Conservation (phyloP, 2,329 filamentous ascomycete genomes). For the Chalaropsis thielavioides region DNA sequence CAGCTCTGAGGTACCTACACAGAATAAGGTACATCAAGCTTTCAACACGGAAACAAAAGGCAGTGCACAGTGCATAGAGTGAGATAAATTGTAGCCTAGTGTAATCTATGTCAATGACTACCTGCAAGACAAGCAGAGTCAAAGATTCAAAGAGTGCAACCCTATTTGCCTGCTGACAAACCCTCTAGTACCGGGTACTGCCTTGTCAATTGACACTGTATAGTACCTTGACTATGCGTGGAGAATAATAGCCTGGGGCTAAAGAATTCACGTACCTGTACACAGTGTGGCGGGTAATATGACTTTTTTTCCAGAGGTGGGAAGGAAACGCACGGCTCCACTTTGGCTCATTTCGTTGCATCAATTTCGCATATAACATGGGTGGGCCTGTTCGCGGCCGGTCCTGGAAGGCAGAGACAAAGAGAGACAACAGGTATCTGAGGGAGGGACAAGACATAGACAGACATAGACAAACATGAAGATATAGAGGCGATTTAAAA, state of each 20-base stretch:
- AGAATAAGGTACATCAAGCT: too few species aligned
- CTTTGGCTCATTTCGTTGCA: slow-evolving; percentile 1
- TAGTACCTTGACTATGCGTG: not conserved
- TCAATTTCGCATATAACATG: slow-evolving; percentile 4
- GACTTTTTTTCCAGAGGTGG: not conserved
- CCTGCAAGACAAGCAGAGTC: too few species aligned
- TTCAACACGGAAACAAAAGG: too few species aligned
- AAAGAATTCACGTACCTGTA: not conserved
- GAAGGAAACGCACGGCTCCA: not conserved
- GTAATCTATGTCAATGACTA: too few species aligned
- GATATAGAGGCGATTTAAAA: too few species aligned
- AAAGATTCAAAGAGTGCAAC: too few species aligned
- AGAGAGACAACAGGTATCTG: not conserved
- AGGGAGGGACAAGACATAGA: not conserved
- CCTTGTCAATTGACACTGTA: not conserved
- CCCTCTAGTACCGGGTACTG: too few species aligned
- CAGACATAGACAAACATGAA: not conserved
- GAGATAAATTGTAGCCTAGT: too few species aligned
- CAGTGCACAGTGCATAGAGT: not conserved
- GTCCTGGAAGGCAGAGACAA: not conserved
- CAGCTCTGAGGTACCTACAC: not conserved
- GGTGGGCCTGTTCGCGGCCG: slow-evolving; percentile 4
- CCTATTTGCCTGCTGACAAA: too few species aligned
- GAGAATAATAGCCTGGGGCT: too few species aligned
- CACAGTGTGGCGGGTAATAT: not conserved